phyloP scores from a whole-genome alignment of 179 eudicot genomes.

The Patellifolia procumbens region DNA sequence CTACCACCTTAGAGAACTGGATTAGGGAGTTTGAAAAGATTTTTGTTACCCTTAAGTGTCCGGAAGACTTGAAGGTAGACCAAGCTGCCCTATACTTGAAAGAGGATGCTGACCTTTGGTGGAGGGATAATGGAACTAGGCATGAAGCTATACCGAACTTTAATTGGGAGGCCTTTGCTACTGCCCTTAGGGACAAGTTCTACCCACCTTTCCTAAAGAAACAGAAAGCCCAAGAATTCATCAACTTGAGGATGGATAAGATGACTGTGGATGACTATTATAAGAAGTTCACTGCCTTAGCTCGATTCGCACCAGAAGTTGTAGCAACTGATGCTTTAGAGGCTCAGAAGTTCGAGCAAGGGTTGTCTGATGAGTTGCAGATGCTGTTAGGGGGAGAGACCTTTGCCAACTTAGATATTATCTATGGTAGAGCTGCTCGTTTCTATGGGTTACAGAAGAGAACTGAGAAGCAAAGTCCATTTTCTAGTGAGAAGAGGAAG shows the following conservation, averaged over 20 bases:
- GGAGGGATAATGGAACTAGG: too few relatives aligned
- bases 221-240: neutral
- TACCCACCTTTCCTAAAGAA: neutral
- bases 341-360: neutral
- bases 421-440: neutral
- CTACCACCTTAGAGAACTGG: neutral
- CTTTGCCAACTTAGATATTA: too few relatives aligned
- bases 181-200: too few relatives aligned
- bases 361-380: neutral
- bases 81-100: neutral
- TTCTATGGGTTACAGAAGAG: neutral
- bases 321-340: neutral
- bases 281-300: neutral
- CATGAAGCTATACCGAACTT: neutral
- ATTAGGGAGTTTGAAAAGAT: neutral
- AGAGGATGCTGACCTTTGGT: constrained; percentile 5
- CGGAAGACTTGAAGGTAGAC: neutral
- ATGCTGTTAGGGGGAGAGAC: too few relatives aligned
- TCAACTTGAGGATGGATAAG: neutral
- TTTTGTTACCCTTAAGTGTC: neutral
- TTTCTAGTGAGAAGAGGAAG: too few relatives aligned
- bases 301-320: neutral
- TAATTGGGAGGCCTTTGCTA: neutral
- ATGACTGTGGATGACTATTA: neutral
- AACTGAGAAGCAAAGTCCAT: too few relatives aligned